A percentile compares a stretch with the other conserved stretches of the same genome.
These are phyloP conservation scores for Russula olivacea DNA, from an alignment of 768 basidiomycete species.

Conservation along the genomic window DNA sequence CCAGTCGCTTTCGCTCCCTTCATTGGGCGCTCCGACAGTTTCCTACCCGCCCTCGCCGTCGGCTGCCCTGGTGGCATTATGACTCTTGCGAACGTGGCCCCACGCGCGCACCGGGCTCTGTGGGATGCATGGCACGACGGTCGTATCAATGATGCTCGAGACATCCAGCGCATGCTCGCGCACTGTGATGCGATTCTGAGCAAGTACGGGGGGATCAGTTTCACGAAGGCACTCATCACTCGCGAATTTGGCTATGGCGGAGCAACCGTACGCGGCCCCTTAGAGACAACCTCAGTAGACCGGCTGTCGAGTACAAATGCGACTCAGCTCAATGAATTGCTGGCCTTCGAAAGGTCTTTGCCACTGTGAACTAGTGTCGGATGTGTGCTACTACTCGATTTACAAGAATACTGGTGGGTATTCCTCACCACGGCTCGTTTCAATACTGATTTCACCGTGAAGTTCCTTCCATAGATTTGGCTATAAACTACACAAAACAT, in stretches of 20 bases:
- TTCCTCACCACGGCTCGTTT: neutral
- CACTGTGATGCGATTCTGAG: conserved; percentile 62
- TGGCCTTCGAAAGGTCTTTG: conserved; percentile 31
- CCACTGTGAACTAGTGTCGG: conserved; percentile 17
- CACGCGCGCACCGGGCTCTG: conserved; percentile 15
- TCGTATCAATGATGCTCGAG: conserved; percentile 52
- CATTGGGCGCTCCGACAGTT: conserved; percentile 68
- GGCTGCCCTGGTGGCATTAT: conserved; percentile 62
- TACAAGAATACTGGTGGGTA: neutral
- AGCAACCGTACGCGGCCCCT: conserved; percentile 30
- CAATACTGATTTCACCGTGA: neutral
- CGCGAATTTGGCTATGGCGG: conserved; percentile 61
- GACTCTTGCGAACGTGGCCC: conserved; percentile 52
- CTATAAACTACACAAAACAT: too few relatives aligned
- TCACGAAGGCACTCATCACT: conserved; percentile 57
- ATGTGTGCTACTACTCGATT: neutral
- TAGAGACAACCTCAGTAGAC: conserved; percentile 23
- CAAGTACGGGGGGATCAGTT: conserved; percentile 61
- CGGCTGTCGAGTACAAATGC: conserved; percentile 24
- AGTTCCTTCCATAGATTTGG: neutral
- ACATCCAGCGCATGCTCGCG: conserved; percentile 52
- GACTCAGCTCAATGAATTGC: conserved; percentile 29
- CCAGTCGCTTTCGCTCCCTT: conserved; percentile 58
- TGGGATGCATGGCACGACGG: conserved; percentile 31
- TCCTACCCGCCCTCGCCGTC: conserved; percentile 55